phyloP scores from a whole-genome alignment of 345 rosid species.

The Populus euphratica region DNA sequence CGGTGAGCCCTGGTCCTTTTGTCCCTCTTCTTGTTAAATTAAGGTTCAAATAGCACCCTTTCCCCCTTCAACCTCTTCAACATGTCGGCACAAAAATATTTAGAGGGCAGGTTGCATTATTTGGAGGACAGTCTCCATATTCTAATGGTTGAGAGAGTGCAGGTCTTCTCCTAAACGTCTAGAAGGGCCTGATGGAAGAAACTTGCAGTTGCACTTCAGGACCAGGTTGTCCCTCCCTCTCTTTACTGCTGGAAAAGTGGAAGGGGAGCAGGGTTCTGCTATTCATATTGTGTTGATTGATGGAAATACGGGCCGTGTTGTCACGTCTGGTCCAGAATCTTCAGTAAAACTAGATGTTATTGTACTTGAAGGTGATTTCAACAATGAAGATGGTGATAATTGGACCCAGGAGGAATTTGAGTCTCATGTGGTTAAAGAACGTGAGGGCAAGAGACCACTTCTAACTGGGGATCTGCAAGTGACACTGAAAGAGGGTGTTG shows the following conservation, averaged over 20 bases:
- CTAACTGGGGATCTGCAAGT: constrained; percentile 40
- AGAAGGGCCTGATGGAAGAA: constrained; percentile 29
- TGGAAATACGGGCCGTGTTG: constrained; percentile 24
- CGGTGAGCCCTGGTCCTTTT: constrained; percentile 4
- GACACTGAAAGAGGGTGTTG: constrained; percentile 36
- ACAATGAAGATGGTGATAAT: constrained; percentile 27
- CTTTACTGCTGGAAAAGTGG: constrained; percentile 35
- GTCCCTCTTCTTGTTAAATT: background rate
- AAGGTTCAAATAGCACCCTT: background rate
- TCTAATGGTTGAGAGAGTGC: constrained; percentile 10
- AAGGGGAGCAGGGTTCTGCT: constrained; percentile 32
- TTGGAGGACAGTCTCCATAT: background rate
- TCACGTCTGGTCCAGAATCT: constrained; percentile 37
- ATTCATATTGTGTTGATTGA: constrained; percentile 33
- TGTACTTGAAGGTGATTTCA: constrained; percentile 45
- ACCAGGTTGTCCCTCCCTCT: constrained; percentile 32
- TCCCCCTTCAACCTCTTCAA: background rate
- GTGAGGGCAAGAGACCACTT: constrained; percentile 41
- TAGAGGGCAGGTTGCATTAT: background rate
- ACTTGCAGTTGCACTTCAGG: constrained; percentile 33
- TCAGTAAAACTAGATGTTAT: constrained; percentile 28
- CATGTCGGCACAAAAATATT: background rate
- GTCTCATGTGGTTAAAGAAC: constrained; percentile 32
- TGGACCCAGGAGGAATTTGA: constrained; percentile 37
- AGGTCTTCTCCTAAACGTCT: constrained; percentile 30